phyloP scores from a whole-genome alignment of 31 red algal species.

The Porphyra umbilicalis region DNA sequence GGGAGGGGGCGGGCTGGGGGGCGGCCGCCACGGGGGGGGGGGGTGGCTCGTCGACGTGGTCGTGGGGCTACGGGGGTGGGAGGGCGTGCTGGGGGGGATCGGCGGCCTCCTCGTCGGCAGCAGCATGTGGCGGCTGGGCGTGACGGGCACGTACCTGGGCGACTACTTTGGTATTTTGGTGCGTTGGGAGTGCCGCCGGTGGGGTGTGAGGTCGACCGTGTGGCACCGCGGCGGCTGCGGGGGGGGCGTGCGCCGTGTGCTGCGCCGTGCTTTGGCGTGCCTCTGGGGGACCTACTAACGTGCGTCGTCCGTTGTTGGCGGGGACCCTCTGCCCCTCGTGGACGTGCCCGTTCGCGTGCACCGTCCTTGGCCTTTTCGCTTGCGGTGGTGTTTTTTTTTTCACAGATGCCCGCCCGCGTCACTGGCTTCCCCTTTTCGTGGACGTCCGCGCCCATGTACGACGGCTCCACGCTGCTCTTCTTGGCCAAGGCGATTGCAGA shows the following conservation, averaged over 20 bases:
- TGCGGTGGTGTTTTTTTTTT: neutral
- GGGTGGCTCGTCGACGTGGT: neutral
- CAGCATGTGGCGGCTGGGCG: constrained; percentile 59
- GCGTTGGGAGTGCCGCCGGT: neutral
- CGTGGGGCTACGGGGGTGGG: constrained; percentile 1
- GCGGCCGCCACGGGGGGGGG: constrained; percentile 8
- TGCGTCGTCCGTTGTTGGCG: no score
- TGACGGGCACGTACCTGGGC: constrained; percentile 84
- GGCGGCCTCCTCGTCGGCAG: constrained; percentile 50
- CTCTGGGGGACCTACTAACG: no score
- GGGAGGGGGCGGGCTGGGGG: neutral
- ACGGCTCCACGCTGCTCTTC: constrained; percentile 78
- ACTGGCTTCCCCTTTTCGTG: constrained; percentile 78
- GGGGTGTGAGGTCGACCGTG: no score
- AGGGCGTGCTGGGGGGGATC: constrained; percentile 12
- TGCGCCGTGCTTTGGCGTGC: no score
- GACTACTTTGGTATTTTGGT: constrained; percentile 93
- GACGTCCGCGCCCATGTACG: constrained; percentile 84
- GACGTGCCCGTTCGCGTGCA: no score
- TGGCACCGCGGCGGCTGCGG: no score
- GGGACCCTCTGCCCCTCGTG: no score
- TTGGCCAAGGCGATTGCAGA: constrained; percentile 59
- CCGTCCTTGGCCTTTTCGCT: neutral
- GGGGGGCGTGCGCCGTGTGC: no score
- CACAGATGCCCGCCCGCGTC: constrained; percentile 54